Percentiles rank a stretch among this genome's conserved stretches.
These are phyloP conservation scores for Stagonosporopsis chrysanthemi DNA, from an alignment of 2,329 filamentous ascomycete species.

Conservation along the genomic window DNA sequence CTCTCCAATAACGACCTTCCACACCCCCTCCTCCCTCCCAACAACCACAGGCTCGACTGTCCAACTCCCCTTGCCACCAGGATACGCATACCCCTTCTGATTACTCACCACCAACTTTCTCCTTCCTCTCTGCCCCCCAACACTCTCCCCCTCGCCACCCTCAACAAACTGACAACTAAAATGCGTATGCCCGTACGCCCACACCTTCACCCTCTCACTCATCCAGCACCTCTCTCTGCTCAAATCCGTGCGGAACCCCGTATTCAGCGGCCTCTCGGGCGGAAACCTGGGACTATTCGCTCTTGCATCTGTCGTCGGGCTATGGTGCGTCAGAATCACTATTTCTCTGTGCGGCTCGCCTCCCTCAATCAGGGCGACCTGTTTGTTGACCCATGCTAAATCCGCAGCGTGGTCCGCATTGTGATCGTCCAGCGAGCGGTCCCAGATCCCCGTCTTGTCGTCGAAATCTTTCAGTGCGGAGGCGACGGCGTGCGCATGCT, in stretches of 20 bases:
- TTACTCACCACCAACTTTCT: slow-evolving; percentile 18
- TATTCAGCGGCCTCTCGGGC: slow-evolving; percentile 6
- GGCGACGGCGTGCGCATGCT: slow-evolving; percentile 5
- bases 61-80: slow-evolving; percentile 2
- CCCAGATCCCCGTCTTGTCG: neutral
- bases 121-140: neutral
- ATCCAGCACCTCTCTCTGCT: slow-evolving; percentile 10
- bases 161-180: slow-evolving; percentile 14
- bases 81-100: slow-evolving; percentile 20
- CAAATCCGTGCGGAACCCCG: slow-evolving; percentile 9
- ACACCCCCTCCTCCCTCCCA: slow-evolving; percentile 1
- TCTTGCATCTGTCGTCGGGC: neutral
- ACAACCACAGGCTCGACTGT: slow-evolving; percentile 2
- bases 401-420: slow-evolving; percentile 9
- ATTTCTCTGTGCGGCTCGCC: slow-evolving; percentile 1
- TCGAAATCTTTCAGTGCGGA: slow-evolving; percentile 2
- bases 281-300: slow-evolving; percentile 6
- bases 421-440: slow-evolving; percentile 8
- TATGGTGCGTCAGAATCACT: slow-evolving; percentile 9
- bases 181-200: slow-evolving; percentile 12
- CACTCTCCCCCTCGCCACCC: neutral
- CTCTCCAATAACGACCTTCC: slow-evolving; percentile 6
- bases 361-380: neutral
- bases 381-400: slow-evolving; percentile 5
- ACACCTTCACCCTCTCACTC: slow-evolving; percentile 5